phyloP scores from a whole-genome alignment of 306 rosid species.

The Prosopis cineraria region DNA sequence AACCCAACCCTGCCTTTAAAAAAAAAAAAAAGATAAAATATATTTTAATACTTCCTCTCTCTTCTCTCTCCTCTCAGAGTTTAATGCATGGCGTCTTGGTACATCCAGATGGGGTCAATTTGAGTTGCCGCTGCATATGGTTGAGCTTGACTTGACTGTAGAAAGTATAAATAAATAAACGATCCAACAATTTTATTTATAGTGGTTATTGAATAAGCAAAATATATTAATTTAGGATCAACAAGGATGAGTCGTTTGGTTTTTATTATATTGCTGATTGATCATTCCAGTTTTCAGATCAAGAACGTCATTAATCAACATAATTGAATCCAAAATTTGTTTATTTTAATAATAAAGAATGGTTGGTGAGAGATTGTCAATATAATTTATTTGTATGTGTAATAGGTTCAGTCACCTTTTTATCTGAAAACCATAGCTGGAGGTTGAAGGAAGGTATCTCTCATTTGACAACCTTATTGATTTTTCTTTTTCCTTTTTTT shows the following conservation, averaged over 20 bases:
- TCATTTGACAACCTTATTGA: not conserved
- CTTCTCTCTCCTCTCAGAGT: too few species aligned
- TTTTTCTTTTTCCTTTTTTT: too few species aligned
- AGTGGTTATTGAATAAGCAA: not conserved
- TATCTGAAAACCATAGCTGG: not conserved
- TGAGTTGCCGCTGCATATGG: constrained; percentile 16
- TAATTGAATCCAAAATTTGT: not conserved
- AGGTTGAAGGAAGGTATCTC: constrained; percentile 23
- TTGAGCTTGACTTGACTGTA: constrained; percentile 20
- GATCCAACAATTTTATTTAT: not conserved
- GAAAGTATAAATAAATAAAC: not conserved
- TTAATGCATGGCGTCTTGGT: too few species aligned
- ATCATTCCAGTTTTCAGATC: not conserved
- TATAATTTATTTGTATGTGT: not conserved
- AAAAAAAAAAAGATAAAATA: too few species aligned
- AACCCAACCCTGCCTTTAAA: too few species aligned
- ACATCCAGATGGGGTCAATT: constrained; percentile 3
- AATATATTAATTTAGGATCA: not conserved
- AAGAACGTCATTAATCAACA: not conserved
- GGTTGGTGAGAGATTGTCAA: not conserved
- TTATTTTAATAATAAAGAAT: not conserved
- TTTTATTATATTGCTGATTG: not conserved
- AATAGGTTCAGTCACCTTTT: not conserved
- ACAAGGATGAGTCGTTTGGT: not conserved
- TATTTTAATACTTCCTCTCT: too few species aligned